Conservation (phyloP, 805 yeast species). For the Wickerhamiella musiphila region DNA sequence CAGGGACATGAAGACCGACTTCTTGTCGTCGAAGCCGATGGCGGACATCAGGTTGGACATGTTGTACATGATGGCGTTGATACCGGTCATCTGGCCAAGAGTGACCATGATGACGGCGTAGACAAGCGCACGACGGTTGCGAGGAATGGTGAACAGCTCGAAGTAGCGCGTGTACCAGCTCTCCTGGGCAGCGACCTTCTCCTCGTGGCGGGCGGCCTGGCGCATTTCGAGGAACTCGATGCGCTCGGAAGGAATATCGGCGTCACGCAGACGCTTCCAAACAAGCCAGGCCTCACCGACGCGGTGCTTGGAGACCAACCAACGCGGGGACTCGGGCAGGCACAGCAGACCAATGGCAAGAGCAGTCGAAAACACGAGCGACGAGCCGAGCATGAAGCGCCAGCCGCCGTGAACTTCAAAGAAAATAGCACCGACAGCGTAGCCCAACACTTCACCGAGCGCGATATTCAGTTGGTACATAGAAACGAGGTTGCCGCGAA, state of each 20-base stretch:
- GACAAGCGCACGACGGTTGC: conserved; percentile 44
- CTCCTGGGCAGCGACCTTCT: conserved; percentile 18
- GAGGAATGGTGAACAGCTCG: conserved; percentile 36
- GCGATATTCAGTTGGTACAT: conserved; percentile 49
- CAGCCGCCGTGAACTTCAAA: conserved; percentile 39
- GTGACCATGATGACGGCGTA: conserved; percentile 36
- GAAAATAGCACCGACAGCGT: conserved; percentile 45
- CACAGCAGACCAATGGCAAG: conserved; percentile 34
- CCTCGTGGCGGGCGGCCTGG: conserved; percentile 33
- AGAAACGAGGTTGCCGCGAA: conserved; percentile 44
- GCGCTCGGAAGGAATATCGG: conserved; percentile 26
- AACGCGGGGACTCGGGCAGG: conserved; percentile 48
- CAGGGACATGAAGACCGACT: conserved; percentile 46
- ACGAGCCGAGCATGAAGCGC: conserved; percentile 51
- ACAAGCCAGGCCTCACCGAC: conserved; percentile 30
- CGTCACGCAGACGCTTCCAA: conserved; percentile 40
- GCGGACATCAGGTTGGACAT: conserved; percentile 38
- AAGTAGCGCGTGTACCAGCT: conserved; percentile 27
- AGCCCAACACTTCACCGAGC: conserved; percentile 48
- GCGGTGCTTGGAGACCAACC: conserved; percentile 33
- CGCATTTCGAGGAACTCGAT: conserved; percentile 42
- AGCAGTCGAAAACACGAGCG: conserved; percentile 38
- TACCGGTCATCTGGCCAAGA: conserved; percentile 41
- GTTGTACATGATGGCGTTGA: conserved; percentile 49
- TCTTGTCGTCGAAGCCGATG: conserved; percentile 36